phyloP scores from a whole-genome alignment of 345 rosid species.

The Pelargonium nanum region DNA sequence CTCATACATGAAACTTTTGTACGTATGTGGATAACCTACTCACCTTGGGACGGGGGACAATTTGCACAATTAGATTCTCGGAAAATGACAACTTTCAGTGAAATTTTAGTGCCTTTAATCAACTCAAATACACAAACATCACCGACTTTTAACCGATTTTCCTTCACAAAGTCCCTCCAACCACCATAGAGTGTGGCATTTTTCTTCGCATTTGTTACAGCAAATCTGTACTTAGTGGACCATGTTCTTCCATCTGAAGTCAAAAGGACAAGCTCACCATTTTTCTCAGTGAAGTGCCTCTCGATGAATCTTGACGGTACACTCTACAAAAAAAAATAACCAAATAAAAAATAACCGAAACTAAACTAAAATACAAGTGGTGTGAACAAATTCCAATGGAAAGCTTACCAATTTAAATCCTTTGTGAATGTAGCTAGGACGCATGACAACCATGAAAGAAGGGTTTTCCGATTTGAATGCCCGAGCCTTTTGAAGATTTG shows the following conservation, averaged over 20 bases:
- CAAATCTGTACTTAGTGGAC: neutral
- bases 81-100: conserved; percentile 10
- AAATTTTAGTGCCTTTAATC: neutral
- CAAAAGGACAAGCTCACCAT: neutral
- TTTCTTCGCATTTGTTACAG: neutral
- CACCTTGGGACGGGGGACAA: neutral
- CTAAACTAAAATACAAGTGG: too few species aligned
- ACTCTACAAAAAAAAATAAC: neutral
- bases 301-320: neutral
- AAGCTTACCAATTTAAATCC: neutral
- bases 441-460: neutral
- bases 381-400: neutral
- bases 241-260: neutral
- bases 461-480: neutral
- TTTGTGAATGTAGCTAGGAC: neutral
- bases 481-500: neutral
- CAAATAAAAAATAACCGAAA: neutral
- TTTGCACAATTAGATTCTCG: neutral
- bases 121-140: conserved; percentile 21
- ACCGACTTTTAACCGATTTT: conserved; percentile 9
- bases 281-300: neutral
- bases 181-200: neutral
- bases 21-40: too few species aligned
- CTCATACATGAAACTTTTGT: too few species aligned
- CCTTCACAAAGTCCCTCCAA: conserved; percentile 16